A percentile compares a stretch with the other conserved stretches of the same genome.
phyloP scores from a whole-genome alignment of 129 eudicot species.

The Lonicera japonica region DNA sequence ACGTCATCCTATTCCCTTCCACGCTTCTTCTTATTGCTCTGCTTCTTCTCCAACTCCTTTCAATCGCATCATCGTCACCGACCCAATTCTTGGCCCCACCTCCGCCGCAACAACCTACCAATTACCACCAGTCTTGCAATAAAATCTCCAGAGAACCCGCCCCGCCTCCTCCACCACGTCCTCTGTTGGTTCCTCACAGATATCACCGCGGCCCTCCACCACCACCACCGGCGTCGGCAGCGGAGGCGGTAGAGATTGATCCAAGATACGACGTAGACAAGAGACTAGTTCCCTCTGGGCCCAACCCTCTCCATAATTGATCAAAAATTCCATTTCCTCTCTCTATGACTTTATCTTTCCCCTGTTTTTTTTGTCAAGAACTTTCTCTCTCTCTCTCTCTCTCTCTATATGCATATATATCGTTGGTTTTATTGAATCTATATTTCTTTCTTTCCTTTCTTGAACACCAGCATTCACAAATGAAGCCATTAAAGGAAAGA shows the following conservation, averaged over 20 bases:
- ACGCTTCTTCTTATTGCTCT: not conserved
- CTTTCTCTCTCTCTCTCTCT: not conserved
- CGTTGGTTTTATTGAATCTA: not conserved
- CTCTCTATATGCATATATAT: not conserved
- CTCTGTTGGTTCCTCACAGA: slow-evolving; percentile 29
- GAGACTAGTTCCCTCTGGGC: slow-evolving; percentile 90
- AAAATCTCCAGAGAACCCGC: slow-evolving; percentile 1
- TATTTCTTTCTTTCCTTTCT: slow-evolving; percentile 11
- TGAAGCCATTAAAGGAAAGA: not conserved
- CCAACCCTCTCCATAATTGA: slow-evolving; percentile 94
- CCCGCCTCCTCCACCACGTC: slow-evolving; percentile 13
- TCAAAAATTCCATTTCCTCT: slow-evolving; percentile 4
- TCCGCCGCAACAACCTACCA: not conserved
- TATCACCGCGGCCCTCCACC: slow-evolving; percentile 24
- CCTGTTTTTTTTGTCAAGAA: slow-evolving; percentile 14
- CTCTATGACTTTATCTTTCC: not conserved
- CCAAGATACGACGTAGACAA: slow-evolving; percentile 83
- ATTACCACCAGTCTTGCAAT: slow-evolving; percentile 18
- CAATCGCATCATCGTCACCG: slow-evolving; percentile 22
- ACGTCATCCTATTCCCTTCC: slow-evolving; percentile 4
- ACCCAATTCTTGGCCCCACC: not conserved
- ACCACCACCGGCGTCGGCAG: slow-evolving; percentile 32
- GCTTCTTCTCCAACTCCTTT: slow-evolving; percentile 21
- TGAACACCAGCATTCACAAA: not conserved
- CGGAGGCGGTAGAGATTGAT: slow-evolving; percentile 38